Conservation (phyloP, 805 yeast species). For the Maudiozyma turicensis region DNA sequence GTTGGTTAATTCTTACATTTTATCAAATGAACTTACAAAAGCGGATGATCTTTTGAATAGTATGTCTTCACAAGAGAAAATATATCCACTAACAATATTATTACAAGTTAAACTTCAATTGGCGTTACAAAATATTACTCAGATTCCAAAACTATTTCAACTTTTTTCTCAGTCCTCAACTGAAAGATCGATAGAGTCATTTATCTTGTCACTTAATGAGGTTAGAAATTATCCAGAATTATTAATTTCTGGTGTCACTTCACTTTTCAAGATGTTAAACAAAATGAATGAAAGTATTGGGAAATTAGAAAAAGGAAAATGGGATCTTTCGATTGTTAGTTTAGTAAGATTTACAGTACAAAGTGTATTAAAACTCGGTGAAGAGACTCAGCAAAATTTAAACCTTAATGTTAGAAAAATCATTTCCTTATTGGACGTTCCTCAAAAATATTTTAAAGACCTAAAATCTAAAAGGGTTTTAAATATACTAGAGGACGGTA, state of each 20-base stretch:
- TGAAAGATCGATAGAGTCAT: conserved; percentile 25
- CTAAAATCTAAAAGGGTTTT: conserved; percentile 6
- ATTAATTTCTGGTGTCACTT: conserved; percentile 20
- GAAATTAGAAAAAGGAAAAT: background rate
- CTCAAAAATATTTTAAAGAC: conserved; percentile 7
- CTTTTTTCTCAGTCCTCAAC: conserved; percentile 29
- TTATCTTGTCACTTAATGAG: conserved; percentile 29
- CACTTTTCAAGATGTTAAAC: conserved; percentile 21
- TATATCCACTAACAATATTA: conserved; percentile 27
- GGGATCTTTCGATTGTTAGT: conserved; percentile 18
- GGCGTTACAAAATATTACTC: background rate
- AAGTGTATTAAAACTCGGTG: conserved; percentile 22
- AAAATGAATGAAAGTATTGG: background rate
- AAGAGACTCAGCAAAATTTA: conserved; percentile 4
- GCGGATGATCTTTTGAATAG: conserved; percentile 15
- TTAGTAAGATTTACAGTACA: conserved; percentile 28
- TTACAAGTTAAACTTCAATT: conserved; percentile 23
- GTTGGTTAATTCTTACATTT: conserved; percentile 24
- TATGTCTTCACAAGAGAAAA: conserved; percentile 19
- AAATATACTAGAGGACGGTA: background rate
- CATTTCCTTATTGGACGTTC: conserved; percentile 7
- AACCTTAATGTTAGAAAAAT: conserved; percentile 1
- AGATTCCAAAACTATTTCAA: conserved; percentile 18
- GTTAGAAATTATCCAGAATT: conserved; percentile 19
- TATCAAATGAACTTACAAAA: conserved; percentile 12